Evolutionary conservation across 768 basidiomycete genomes (phyloP).

Genomic region (Xanthoconium purpureum): DNA sequence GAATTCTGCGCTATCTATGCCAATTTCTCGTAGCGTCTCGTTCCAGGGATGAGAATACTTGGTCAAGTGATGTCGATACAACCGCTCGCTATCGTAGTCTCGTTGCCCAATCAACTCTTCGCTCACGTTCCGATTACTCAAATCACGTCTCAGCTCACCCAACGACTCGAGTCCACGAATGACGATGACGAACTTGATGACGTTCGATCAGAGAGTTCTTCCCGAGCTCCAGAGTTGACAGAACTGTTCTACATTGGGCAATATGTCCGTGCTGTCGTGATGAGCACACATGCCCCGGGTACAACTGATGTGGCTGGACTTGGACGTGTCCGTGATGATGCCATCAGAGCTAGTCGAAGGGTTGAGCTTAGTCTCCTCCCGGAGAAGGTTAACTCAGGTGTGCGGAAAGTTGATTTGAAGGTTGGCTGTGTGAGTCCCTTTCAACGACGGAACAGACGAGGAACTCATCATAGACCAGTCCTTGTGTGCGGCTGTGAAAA

Average conservation of each 20-base stretch:
- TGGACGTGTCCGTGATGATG: constrained; percentile 64
- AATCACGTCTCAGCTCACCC: constrained; percentile 76
- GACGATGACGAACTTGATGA: constrained; percentile 46
- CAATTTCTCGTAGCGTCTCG: constrained; percentile 55
- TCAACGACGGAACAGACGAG: background rate
- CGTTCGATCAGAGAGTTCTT: constrained; percentile 35
- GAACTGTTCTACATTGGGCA: constrained; percentile 83
- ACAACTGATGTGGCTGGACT: constrained; percentile 55
- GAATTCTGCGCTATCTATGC: background rate
- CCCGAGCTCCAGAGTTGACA: constrained; percentile 60
- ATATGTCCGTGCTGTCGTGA: constrained; percentile 78
- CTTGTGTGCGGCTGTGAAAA: constrained; percentile 72
- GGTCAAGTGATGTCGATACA: constrained; percentile 85
- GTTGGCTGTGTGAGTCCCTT: constrained; percentile 63
- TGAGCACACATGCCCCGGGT: constrained; percentile 65
- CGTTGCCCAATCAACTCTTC: constrained; percentile 92
- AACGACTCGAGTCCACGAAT: constrained; percentile 60
- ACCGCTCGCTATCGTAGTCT: constrained; percentile 86
- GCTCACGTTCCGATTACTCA: constrained; percentile 95
- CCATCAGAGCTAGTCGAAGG: constrained; percentile 63
- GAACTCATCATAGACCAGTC: constrained; percentile 43
- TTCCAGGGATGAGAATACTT: constrained; percentile 81
- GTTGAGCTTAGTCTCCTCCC: constrained; percentile 86
- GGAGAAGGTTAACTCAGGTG: constrained; percentile 76
- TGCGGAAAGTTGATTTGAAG: constrained; percentile 74